Conservation (phyloP, 2,329 filamentous ascomycete genomes). For the Amauroascus niger region DNA sequence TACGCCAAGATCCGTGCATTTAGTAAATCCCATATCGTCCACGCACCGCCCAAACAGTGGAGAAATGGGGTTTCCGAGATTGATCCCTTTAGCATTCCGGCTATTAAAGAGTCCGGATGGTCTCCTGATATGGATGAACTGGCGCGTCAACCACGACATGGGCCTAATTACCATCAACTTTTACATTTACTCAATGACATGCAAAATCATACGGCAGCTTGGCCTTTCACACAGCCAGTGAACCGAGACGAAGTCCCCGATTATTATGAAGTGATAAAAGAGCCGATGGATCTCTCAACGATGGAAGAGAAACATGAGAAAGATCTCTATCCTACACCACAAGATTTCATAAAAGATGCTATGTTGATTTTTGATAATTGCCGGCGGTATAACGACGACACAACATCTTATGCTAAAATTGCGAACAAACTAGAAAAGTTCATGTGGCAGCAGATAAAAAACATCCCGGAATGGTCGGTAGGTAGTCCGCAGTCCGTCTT, state of each 20-base stretch:
- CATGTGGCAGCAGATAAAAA: conserved; percentile 89
- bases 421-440: conserved; percentile 88
- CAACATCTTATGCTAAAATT: conserved; percentile 85
- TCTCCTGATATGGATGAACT: conserved; percentile 96
- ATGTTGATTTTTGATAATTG: conserved; percentile 91
- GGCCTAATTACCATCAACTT: conserved; percentile 90
- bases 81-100: conserved; percentile 74
- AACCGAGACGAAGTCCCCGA: conserved; percentile 95
- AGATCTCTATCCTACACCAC: conserved; percentile 80
- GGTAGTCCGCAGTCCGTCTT: conserved; percentile 23
- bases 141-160: conserved; percentile 85
- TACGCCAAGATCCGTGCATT: conserved; percentile 91
- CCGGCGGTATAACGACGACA: conserved; percentile 92
- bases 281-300: conserved; percentile 91
- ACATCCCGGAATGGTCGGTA: conserved; percentile 83
- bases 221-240: conserved; percentile 90
- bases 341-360: conserved; percentile 86
- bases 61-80: conserved; percentile 63
- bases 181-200: conserved; percentile 87
- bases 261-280: conserved; percentile 96
- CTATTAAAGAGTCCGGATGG: conserved; percentile 89
- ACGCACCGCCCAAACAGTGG: conserved; percentile 79
- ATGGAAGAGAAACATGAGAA: conserved; percentile 95
- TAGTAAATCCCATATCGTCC: conserved; percentile 77
- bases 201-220: conserved; percentile 84